A percentile compares a stretch with the other conserved stretches of the same genome.
Evolutionary conservation across 2,329 filamentous ascomycete species (phyloP).

Genomic region (Phyllachora maydis): DNA sequence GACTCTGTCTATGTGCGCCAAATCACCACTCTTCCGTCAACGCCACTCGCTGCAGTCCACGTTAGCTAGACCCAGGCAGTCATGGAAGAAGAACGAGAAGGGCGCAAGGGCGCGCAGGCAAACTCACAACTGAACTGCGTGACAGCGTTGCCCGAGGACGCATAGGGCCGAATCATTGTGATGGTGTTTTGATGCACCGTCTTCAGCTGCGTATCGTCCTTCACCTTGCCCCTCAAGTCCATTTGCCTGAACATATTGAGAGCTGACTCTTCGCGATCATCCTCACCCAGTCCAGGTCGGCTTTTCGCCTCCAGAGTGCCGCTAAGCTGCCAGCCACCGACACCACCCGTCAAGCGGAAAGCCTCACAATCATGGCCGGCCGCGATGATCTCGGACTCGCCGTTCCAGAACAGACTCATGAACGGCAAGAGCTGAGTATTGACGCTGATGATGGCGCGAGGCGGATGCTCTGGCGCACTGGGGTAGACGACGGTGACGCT

Average conservation of each 20-base stretch:
- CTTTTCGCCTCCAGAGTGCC: constrained; percentile 65
- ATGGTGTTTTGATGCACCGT: constrained; percentile 96
- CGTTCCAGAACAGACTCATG: constrained; percentile 80
- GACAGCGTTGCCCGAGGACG: constrained; percentile 41
- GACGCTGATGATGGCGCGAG: constrained; percentile 74
- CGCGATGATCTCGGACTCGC: constrained; percentile 82
- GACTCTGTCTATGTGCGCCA: constrained; percentile 52
- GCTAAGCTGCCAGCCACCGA: constrained; percentile 63
- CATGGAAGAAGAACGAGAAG: constrained; percentile 3
- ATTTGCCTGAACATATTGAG: constrained; percentile 98
- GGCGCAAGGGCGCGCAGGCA: constrained; percentile 2
- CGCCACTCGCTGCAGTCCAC: constrained; percentile 43
- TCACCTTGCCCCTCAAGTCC: constrained; percentile 86
- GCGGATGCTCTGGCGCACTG: constrained; percentile 73
- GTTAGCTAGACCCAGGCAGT: no score
- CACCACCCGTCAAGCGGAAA: constrained; percentile 67
- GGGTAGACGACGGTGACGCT: constrained; percentile 95
- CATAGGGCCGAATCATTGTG: constrained; percentile 60
- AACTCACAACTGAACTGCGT: constrained; percentile 73
- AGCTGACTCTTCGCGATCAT: constrained; percentile 67
- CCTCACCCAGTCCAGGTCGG: constrained; percentile 34
- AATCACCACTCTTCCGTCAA: constrained; percentile 65
- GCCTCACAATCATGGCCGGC: constrained; percentile 83
- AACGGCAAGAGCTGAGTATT: constrained; percentile 82
- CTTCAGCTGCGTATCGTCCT: constrained; percentile 84